Conservation (phyloP, 805 yeast genomes). For the Candida ortonii region DNA sequence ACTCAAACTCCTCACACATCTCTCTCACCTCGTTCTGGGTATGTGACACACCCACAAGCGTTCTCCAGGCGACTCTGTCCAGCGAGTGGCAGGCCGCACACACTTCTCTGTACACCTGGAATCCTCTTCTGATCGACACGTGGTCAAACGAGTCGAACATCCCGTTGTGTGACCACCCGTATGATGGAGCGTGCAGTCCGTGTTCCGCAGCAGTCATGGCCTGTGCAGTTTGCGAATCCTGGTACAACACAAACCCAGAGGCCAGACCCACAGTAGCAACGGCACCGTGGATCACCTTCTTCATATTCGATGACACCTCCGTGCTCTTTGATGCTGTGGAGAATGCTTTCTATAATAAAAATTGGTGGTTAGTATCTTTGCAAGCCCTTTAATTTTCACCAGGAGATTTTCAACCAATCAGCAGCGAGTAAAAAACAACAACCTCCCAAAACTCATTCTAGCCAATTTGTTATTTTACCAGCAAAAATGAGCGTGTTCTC, state of each 20-base stretch:
- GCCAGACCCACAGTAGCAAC: conserved; percentile 75
- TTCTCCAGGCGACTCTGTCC: conserved; percentile 98
- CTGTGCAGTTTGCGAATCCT: conserved; percentile 80
- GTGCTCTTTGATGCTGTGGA: conserved; percentile 32
- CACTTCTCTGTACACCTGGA: conserved; percentile 97
- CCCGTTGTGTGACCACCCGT: conserved; percentile 92
- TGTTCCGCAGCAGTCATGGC: conserved; percentile 99
- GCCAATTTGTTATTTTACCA: too few species aligned
- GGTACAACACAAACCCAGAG: conserved; percentile 77
- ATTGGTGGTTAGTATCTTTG: neutral
- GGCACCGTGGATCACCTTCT: conserved; percentile 56
- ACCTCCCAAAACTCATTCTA: too few species aligned
- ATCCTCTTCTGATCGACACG: conserved; percentile 96
- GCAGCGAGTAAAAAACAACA: conserved; percentile 29
- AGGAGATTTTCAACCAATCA: conserved; percentile 24
- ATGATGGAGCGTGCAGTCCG: conserved; percentile 94
- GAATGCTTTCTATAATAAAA: conserved; percentile 31
- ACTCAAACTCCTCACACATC: conserved; percentile 94
- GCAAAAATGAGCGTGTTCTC: too few species aligned
- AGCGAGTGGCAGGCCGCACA: conserved; percentile 99
- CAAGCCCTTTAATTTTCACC: conserved; percentile 1
- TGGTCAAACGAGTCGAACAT: conserved; percentile 90
- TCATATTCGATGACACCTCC: conserved; percentile 35
- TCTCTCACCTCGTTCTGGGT: conserved; percentile 84
- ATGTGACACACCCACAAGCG: conserved; percentile 95